These are phyloP conservation scores for Barnettozyma salicaria DNA, from an alignment of 805 yeast species.

Conservation along the genomic window DNA sequence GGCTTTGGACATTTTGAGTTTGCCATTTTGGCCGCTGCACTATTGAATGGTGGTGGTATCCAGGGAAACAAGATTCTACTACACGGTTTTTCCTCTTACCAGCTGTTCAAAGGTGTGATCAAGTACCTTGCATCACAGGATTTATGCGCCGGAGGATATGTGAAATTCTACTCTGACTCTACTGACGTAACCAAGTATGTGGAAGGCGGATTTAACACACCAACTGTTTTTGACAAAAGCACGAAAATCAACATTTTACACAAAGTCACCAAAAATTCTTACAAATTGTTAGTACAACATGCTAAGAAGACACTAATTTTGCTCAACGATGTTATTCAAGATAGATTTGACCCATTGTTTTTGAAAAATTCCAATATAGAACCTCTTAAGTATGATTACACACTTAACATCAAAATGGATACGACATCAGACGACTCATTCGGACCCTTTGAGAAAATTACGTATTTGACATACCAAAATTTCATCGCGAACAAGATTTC, in stretches of 20 bases:
- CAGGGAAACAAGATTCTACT: conserved; percentile 70
- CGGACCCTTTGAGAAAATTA: conserved; percentile 66
- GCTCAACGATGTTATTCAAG: conserved; percentile 73
- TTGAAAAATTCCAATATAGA: conserved; percentile 51
- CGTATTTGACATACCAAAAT: conserved; percentile 63
- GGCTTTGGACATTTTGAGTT: conserved; percentile 96
- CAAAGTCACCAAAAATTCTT: conserved; percentile 70
- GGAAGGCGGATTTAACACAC: conserved; percentile 61
- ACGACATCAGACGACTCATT: conserved; percentile 39
- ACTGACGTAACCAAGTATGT: conserved; percentile 34
- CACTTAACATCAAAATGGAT: conserved; percentile 42
- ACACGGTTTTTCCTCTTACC: conserved; percentile 89
- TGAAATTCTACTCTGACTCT: conserved; percentile 53
- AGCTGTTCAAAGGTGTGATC: conserved; percentile 83
- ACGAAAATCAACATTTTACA: conserved; percentile 75
- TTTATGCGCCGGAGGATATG: conserved; percentile 52
- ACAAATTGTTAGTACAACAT: conserved; percentile 51
- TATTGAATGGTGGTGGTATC: conserved; percentile 77
- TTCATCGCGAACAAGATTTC: conserved; percentile 57
- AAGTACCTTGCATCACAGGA: conserved; percentile 79
- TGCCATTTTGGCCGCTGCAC: conserved; percentile 70
- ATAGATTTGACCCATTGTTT: conserved; percentile 76
- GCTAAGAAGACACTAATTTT: conserved; percentile 64
- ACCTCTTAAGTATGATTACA: conserved; percentile 60
- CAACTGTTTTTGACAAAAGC: conserved; percentile 70